phyloP scores from a whole-genome alignment of 208 protist species.

The Lotmaria passim region DNA sequence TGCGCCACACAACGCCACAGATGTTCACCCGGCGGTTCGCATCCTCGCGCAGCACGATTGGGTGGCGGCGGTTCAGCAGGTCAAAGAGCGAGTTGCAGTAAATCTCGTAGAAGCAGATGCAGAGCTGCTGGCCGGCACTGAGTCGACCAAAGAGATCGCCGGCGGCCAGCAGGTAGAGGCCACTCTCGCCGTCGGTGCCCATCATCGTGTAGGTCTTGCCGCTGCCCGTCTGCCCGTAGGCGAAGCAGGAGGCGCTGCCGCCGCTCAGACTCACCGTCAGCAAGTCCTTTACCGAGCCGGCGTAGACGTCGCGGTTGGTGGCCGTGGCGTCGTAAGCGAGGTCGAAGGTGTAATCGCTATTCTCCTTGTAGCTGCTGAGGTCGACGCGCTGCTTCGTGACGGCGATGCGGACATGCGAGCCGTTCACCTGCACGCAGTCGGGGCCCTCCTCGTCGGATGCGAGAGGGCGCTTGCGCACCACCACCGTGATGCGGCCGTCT shows the following conservation, averaged over 20 bases:
- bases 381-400: constrained; percentile 92
- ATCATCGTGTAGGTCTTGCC: constrained; percentile 96
- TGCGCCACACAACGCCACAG: constrained; percentile 87
- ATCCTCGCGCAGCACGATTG: constrained; percentile 92
- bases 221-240: constrained; percentile 92
- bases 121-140: constrained; percentile 45
- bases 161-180: constrained; percentile 93
- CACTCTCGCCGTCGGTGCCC: constrained; percentile 70
- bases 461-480: constrained; percentile 89
- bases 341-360: constrained; percentile 95
- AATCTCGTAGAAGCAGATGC: constrained; percentile 94
- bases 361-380: constrained; percentile 94
- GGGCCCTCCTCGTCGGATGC: constrained; percentile 40
- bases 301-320: constrained; percentile 90
- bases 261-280: constrained; percentile 88
- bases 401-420: constrained; percentile 52
- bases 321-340: constrained; percentile 80
- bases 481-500: constrained; percentile 78
- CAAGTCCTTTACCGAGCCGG: constrained; percentile 72
- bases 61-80: constrained; percentile 89
- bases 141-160: constrained; percentile 88
- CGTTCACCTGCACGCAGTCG: constrained; percentile 60
- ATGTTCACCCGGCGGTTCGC: constrained; percentile 89
- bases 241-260: constrained; percentile 95
- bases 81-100: constrained; percentile 97